Evolutionary conservation across 192 early-diverging fungal species (phyloP).

Genomic region (Kickxella alabastrina): DNA sequence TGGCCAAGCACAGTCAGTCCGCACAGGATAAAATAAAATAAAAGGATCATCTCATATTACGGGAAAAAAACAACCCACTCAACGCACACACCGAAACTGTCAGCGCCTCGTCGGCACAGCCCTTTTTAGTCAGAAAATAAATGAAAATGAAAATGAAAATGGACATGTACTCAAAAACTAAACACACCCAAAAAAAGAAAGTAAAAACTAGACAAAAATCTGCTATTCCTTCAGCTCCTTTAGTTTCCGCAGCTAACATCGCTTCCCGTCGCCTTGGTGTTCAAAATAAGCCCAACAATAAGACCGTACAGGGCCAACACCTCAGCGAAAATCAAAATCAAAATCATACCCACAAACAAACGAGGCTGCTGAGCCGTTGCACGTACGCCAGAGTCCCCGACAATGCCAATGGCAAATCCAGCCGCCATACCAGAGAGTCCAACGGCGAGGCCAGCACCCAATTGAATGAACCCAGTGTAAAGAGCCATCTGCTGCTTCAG

Average conservation of each 20-base stretch:
- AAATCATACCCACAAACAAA: slow-evolving; percentile 81
- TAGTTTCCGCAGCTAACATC: slow-evolving; percentile 51
- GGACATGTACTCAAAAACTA: no score
- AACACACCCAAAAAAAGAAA: no score
- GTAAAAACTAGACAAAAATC: no score
- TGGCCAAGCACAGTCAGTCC: no score
- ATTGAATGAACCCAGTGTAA: slow-evolving; percentile 75
- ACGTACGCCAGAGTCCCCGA: slow-evolving; percentile 84
- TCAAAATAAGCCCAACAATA: slow-evolving; percentile 82
- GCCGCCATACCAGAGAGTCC: slow-evolving; percentile 83
- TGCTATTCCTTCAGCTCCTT: neutral
- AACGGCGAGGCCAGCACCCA: slow-evolving; percentile 76
- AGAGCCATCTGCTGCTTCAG: slow-evolving; percentile 68
- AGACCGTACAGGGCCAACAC: slow-evolving; percentile 83
- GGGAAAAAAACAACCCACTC: no score
- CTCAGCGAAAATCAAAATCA: slow-evolving; percentile 88
- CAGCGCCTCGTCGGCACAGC: no score
- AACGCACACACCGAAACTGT: no score
- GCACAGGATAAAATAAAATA: no score
- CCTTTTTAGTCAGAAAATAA: no score
- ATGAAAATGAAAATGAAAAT: no score
- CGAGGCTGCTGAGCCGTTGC: slow-evolving; percentile 75
- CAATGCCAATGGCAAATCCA: slow-evolving; percentile 88
- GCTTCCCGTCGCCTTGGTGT: slow-evolving; percentile 64
- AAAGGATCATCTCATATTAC: no score